Percentiles rank a stretch among this genome's conserved stretches.
phyloP scores from a whole-genome alignment of 495 filamentous ascomycete genomes.

The Neurospora sp. region DNA sequence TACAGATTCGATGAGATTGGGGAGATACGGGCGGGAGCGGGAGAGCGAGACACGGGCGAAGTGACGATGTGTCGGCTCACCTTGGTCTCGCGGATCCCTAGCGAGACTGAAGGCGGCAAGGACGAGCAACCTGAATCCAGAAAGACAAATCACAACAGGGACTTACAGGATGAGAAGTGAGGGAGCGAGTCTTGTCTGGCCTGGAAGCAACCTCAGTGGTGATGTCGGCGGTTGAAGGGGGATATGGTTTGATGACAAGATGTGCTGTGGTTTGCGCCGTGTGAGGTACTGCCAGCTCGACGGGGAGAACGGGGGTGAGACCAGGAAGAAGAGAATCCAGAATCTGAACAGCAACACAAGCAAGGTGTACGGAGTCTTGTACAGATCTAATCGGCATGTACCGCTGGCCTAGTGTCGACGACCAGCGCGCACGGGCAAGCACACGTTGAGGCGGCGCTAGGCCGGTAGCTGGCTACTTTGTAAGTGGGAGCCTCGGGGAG shows the following conservation, averaged over 20 bases:
- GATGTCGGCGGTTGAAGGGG: background rate
- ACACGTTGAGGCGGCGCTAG: background rate
- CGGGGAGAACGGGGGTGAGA: background rate
- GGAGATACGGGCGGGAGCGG: conserved; percentile 5
- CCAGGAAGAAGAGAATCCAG: background rate
- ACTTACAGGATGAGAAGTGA: conserved; percentile 3
- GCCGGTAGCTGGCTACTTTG: background rate
- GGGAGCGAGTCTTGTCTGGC: conserved; percentile 4
- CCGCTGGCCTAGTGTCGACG: background rate
- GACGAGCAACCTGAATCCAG: background rate
- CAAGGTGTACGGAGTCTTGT: background rate
- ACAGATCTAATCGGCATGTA: background rate
- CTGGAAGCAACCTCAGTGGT: background rate
- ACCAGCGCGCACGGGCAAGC: background rate
- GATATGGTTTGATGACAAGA: background rate
- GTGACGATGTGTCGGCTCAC: conserved; percentile 7
- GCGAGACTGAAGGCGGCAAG: background rate
- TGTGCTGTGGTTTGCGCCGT: conserved; percentile 1
- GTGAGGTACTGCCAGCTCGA: background rate
- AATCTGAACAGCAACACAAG: background rate
- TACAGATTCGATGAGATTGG: background rate
- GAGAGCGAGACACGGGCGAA: conserved; percentile 13
- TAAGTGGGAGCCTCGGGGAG: background rate
- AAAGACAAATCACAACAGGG: conserved; percentile 5
- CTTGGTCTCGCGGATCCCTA: conserved; percentile 4